Base-by-base conservation (phyloP, 148 eudicot genomes). In the Fagopyrum esculentum region DNA sequence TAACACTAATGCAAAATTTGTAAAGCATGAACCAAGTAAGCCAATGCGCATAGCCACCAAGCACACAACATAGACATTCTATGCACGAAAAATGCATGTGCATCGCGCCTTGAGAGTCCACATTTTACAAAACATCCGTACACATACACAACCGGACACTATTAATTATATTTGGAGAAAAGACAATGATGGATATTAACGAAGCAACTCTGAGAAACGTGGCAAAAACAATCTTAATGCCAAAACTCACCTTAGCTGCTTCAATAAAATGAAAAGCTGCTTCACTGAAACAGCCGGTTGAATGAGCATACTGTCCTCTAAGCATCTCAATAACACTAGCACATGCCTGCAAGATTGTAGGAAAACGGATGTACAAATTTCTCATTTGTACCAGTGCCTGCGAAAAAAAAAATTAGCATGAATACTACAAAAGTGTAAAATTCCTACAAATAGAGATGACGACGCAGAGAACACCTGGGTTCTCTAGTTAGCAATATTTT, bases 291-390 rank as follows among this genome's bases (percentile, higher is more conserved):
- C 87, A 90, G 72, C 92, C 93, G 80, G 86, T 90, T 76, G 92
- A 86, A 84, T 95, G 98, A 75, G 97, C 93, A 87, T 95, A 95
- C 56, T 92, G 98, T 78, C 98, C 98, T 87, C 98, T 88, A 51
- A 95, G 93, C 92, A 92, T 90, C 92, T 92, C 97, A 81, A 95
- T 87, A 72, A 85, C 84, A 81, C 96, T 85, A 87, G 90, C 96
- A 83, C 91, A 95, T 74, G 96, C 91, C 80, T 95, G 97, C 84
- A 95, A 81, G 48, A 95, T 90, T 54, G 97, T 95, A 19, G 98
- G 98, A 73, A 95, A 95, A 30, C 97, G 97, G 72, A 81, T 75
- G 64, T 84, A 95, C 97, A 89, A 90, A 83, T 84, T 80, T 80
- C 86, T 89, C 98, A 95, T 95, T 84, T 92, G 93, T 86, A 86